Conservation (phyloP, 164 flowering plant species). For the Vitis rupestris region DNA sequence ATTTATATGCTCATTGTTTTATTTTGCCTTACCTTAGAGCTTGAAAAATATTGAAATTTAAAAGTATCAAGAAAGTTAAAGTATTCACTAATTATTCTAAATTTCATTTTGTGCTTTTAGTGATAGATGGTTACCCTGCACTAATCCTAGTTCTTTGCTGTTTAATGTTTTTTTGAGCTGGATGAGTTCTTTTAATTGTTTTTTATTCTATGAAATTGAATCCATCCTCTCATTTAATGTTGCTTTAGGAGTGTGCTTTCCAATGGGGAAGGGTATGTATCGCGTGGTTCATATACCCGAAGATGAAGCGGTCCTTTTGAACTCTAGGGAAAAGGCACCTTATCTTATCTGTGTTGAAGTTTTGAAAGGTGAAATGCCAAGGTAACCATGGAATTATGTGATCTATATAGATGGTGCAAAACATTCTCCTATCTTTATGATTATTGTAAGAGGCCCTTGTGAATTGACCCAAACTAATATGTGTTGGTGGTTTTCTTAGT, state of each 20-base stretch:
- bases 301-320: slow-evolving; percentile 95
- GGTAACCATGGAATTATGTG: slow-evolving; percentile 38
- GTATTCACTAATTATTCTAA: not conserved
- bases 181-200: not conserved
- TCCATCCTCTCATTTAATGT: not conserved
- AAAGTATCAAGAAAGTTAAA: not conserved
- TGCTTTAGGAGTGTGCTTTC: slow-evolving; percentile 82
- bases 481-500: slow-evolving; percentile 29
- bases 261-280: slow-evolving; percentile 93
- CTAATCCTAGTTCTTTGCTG: too few relatives aligned
- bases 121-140: not conserved
- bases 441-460: not conserved
- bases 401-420: not conserved
- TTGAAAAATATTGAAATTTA: not conserved
- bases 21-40: not conserved
- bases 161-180: not conserved
- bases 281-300: slow-evolving; percentile 94
- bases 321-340: slow-evolving; percentile 99
- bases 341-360: slow-evolving; percentile 93
- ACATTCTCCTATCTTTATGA: too few relatives aligned
- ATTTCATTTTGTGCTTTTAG: not conserved
- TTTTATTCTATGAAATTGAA: not conserved
- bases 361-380: slow-evolving; percentile 75
- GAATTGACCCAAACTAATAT: not conserved
- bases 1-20: not conserved